Evolutionary conservation across 345 rosid species (phyloP), one percentile per base, ranked within the genome.

Genomic region (Hypericum androsaemum): DNA sequence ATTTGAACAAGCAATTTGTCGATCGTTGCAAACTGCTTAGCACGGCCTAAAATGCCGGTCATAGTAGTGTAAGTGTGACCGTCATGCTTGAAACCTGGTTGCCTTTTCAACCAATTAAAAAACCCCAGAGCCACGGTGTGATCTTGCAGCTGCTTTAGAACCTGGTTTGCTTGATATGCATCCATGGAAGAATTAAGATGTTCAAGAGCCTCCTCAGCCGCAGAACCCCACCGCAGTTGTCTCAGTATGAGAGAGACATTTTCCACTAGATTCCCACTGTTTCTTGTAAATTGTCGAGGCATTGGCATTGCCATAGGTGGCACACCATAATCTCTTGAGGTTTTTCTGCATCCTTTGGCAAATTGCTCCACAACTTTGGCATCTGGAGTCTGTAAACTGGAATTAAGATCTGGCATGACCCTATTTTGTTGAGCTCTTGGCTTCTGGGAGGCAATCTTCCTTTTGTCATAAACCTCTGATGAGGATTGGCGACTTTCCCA

Each of bases 61-160:
- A 89, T 86, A 41, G 96, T 89, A 48, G 97, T 89, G 66, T 84
- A 89, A 55, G 97, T 89, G 63, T 89, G 89, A 37, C 77, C 85
- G 70, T 86, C 96, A 43, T 89, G 97, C 75, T 80, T 82, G 74
- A 78, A 89, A 35, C 84, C 73, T 51, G 87, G 67, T 64, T 65
- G 79, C 50, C 54, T 49, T 69, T 82, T 89, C 53, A 89, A 68
- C 96, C 97, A 89, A 73, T 79, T 45, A 71, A 86, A 89, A 70
- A 86, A 84, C 44, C 81, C 82, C 28, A 80, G 89, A 57, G 97
- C 96, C 55, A 82, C 82, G 5, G 67, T 63, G 54, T 79, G 82
- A 71, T 89, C 95, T 60, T 77, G 79, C 50, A 86, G 76, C 75
- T 80, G 73, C 77, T 86, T 89, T 50, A 89, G 68, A 58, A 89